Conservation (phyloP, 345 rosid genomes). For the Lepidium didymum region DNA sequence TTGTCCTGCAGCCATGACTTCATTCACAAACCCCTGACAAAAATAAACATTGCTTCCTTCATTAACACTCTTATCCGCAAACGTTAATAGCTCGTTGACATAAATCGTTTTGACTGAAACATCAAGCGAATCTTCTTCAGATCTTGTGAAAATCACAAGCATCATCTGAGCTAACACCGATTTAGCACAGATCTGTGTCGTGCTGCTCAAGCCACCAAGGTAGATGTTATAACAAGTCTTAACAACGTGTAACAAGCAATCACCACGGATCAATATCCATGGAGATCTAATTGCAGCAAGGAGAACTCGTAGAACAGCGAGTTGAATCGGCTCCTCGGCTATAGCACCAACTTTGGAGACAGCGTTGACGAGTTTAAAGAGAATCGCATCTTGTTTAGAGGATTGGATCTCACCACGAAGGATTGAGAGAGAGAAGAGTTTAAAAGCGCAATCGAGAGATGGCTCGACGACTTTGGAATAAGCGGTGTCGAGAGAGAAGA, state of each 20-base stretch:
- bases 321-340: constrained; percentile 74
- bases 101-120: constrained; percentile 47
- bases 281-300: constrained; percentile 80
- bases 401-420: constrained; percentile 58
- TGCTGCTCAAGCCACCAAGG: constrained; percentile 69
- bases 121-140: constrained; percentile 63
- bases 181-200: constrained; percentile 96
- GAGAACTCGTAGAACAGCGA: constrained; percentile 65
- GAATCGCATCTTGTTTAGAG: constrained; percentile 21
- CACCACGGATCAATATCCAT: constrained; percentile 70
- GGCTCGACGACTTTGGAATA: constrained; percentile 78
- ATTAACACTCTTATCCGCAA: constrained; percentile 73
- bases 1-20: constrained; percentile 70
- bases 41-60: constrained; percentile 77
- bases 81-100: constrained; percentile 60
- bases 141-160: constrained; percentile 64
- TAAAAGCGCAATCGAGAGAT: constrained; percentile 70
- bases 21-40: constrained; percentile 70
- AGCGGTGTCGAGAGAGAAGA: constrained; percentile 67
- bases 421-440: constrained; percentile 66
- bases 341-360: constrained; percentile 59
- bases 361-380: constrained; percentile 38
- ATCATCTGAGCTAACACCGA: constrained; percentile 81
- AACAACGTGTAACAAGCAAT: constrained; percentile 65
- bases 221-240: constrained; percentile 88